Base-by-base conservation (phyloP, 768 basidiomycete species). In the Lyophyllum atratum region DNA sequence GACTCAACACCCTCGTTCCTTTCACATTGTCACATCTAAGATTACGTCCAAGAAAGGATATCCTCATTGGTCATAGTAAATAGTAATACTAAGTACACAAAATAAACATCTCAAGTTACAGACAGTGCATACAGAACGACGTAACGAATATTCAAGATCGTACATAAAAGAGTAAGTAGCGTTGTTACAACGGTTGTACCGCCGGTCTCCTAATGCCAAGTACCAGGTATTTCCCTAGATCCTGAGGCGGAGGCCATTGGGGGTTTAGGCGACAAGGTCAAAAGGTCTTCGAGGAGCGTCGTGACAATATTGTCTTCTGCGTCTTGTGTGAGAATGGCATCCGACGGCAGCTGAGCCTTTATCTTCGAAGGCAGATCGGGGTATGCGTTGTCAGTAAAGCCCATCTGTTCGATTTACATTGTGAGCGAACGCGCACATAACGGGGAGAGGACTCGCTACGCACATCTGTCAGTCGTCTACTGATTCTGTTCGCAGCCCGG, bases 291-390 rank as follows among this genome's bases (percentile, higher is more conserved):
- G 45, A 88, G 69, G 61, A 89, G 60, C 6, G 75, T 82, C 12
- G 85, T 87, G 29, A 87, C 83, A 51, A 89, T 80, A 53, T 86
- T 80, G 61, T 88, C 86, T 66, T 89, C 87, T 1, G 69, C 69
- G 10, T 87, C 86, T 61, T 82, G 85, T 24, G 73, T 74, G 10
- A 80, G 60, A 19, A 71, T 59, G 25, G 73, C 74, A 56, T 72
- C 73, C n/a, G 57, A 55, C 11, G 78, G 79, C 56, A 89, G 60
- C 61, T 81, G 78, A 17, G 75, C 70, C 65, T 74, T 77, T 60
- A 90, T 79, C 66, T 78, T 84, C 1, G 67, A 69, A 4, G 72
- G 71, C 58, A 89, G 69, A 24, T 74, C 75, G 34, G 87, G 84
- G 68, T 86, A 78, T 17, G 78, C 75, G 46, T 72, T 73, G 54